Base-by-base conservation (phyloP, 2,329 filamentous ascomycete species). In the Diaporthe amygdali region DNA sequence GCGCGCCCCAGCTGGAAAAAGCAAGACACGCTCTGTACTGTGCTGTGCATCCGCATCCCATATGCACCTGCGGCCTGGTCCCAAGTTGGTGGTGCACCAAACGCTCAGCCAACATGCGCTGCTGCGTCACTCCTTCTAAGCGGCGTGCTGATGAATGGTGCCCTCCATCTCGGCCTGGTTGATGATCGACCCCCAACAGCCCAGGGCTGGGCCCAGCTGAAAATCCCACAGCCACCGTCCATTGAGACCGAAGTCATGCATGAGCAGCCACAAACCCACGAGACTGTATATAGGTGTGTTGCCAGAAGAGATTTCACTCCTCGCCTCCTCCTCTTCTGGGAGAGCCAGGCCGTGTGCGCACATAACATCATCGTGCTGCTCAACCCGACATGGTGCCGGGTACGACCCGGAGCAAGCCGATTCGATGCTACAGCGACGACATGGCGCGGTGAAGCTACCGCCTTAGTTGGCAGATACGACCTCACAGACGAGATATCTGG, bases 201-300 rank as follows among this genome's bases (percentile, higher is more conserved):
- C 51, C 61, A 30, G 66, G 44, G 51, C 52, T 34, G 34, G 52
- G 66, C 55, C 49, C 70, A 70, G 70, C 70, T 72, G 70, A 72
- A 70, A 70, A 52, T 63, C 49, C 66, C 47, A 68, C 70, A 52
- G 66, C 66, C 44, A 25, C 44, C 54, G 30, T 46, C 54, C 41
- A n/a, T 52, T 37, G 44, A 52, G 70, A 46, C 66, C 49, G 54
- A 34, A 63, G 44, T 15, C 47, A 68, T 64, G 70, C 70, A 68
- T 10, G 47, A 51, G 66, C 59, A 64, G 59, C 41, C 59, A 64
- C 59, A 64, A 44, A 49, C 25, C 44, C 59, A 32, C 52, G 27
- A 49, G 41, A 41, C 59, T 49, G 59, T 64, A 63, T 37, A 64
- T 64, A 64, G 59, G 47, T 49, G 32, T 49, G 41, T 64, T 37